Percentiles rank a stretch among this genome's conserved stretches.
Evolutionary conservation across 768 basidiomycete genomes (phyloP).

Genomic region (Xerocomellus intermedius): DNA sequence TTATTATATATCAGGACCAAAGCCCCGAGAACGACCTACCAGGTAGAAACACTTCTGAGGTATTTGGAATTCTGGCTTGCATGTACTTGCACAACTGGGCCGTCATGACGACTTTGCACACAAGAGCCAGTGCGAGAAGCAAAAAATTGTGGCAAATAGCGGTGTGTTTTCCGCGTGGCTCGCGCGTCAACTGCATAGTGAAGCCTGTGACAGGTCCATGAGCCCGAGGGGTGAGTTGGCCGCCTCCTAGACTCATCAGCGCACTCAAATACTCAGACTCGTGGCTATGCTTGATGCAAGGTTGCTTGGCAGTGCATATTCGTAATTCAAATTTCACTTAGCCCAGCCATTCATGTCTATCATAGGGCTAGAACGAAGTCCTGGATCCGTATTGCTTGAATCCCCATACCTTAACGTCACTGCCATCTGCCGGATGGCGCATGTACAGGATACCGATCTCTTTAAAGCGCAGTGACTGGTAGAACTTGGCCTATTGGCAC

Average conservation of each 20-base stretch:
- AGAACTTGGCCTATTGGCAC: slow-evolving; percentile 1
- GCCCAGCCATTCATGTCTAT: too few relatives aligned
- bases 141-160: not conserved
- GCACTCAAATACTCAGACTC: not conserved
- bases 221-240: not conserved
- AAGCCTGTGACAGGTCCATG: not conserved
- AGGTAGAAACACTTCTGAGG: not conserved
- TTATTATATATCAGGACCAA: not conserved
- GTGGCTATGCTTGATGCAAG: not conserved
- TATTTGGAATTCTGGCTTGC: not conserved
- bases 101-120: not conserved
- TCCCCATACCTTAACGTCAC: not conserved
- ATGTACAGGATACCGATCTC: not conserved
- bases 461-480: not conserved
- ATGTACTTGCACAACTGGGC: not conserved
- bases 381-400: too few relatives aligned
- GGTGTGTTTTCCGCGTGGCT: not conserved
- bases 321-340: too few relatives aligned
- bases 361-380: too few relatives aligned
- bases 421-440: not conserved
- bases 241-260: not conserved
- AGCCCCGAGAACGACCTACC: not conserved
- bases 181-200: not conserved
- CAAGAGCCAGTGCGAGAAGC: not conserved
- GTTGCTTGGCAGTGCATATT: too few relatives aligned